phyloP scores from a whole-genome alignment of 345 rosid genomes.

The Eucalyptus pumila region DNA sequence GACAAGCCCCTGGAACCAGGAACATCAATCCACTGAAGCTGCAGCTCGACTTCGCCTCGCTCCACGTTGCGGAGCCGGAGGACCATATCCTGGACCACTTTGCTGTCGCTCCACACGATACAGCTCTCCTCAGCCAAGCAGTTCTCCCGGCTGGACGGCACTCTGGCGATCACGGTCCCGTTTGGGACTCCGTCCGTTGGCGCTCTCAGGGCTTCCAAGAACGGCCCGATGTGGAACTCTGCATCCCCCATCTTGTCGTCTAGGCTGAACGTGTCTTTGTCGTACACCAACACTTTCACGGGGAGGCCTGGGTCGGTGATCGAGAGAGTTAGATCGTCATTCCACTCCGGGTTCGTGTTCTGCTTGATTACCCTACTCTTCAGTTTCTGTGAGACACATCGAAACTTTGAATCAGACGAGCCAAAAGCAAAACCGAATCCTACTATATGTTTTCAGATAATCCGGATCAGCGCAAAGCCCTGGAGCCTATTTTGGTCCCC shows the following conservation, averaged over 20 bases:
- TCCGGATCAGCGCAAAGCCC: not conserved
- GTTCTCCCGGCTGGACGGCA: not conserved
- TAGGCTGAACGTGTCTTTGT: not conserved
- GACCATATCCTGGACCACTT: not conserved
- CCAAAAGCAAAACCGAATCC: not conserved
- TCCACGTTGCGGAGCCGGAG: slow-evolving; percentile 3
- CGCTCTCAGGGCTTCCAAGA: not conserved
- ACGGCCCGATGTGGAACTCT: not conserved
- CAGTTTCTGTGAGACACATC: slow-evolving; percentile 36
- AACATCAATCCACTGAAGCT: slow-evolving; percentile 26
- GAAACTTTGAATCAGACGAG: not conserved
- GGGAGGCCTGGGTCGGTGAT: slow-evolving; percentile 52
- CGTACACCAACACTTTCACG: slow-evolving; percentile 33
- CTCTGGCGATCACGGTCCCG: not conserved
- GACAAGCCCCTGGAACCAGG: not conserved
- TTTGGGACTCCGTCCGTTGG: not conserved
- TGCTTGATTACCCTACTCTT: slow-evolving; percentile 62
- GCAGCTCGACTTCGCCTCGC: slow-evolving; percentile 13
- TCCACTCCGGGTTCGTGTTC: slow-evolving; percentile 68
- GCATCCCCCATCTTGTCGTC: slow-evolving; percentile 9
- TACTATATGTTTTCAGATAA: not conserved
- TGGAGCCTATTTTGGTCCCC: not conserved
- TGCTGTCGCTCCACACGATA: not conserved
- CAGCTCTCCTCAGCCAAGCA: slow-evolving; percentile 4
- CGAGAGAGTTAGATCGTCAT: slow-evolving; percentile 70